Conservation (phyloP, 2,329 filamentous ascomycete species). For the Fusarium beomiforme region DNA sequence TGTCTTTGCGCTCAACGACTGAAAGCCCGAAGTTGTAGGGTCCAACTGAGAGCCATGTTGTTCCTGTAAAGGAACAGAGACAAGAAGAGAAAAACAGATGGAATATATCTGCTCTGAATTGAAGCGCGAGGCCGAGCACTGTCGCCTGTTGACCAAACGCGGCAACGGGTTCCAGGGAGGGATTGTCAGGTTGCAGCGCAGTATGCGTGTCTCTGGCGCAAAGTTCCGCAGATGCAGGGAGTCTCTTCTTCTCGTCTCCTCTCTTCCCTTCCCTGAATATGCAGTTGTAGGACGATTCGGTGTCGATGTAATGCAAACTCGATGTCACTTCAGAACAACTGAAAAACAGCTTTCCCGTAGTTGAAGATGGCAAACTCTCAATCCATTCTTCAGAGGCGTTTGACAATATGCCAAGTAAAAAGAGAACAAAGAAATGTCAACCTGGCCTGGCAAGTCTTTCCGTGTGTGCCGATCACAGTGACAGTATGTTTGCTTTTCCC, state of each 20-base stretch:
- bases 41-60: slow-evolving; percentile 6
- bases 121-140: slow-evolving; percentile 15
- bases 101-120: slow-evolving; percentile 16
- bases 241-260: not conserved
- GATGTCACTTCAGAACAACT: not conserved
- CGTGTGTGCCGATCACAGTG: slow-evolving; percentile 7
- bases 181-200: slow-evolving; percentile 15
- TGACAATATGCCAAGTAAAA: slow-evolving; percentile 1
- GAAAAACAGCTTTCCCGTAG: not conserved
- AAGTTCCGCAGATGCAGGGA: slow-evolving; percentile 1
- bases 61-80: not conserved
- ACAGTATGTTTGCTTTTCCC: not conserved
- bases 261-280: not conserved
- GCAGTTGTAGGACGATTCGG: not conserved
- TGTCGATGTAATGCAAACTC: not conserved
- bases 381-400: slow-evolving; percentile 10
- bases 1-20: not conserved
- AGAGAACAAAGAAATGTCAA: slow-evolving; percentile 19
- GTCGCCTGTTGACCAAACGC: slow-evolving; percentile 19
- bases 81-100: not conserved
- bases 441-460: not conserved
- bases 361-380: slow-evolving; percentile 4
- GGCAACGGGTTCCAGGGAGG: slow-evolving; percentile 24
- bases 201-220: slow-evolving; percentile 2
- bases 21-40: not conserved